These are phyloP conservation scores for Lasiosphaeria hispida DNA, from an alignment of 495 filamentous ascomycete genomes.

Conservation along the genomic window DNA sequence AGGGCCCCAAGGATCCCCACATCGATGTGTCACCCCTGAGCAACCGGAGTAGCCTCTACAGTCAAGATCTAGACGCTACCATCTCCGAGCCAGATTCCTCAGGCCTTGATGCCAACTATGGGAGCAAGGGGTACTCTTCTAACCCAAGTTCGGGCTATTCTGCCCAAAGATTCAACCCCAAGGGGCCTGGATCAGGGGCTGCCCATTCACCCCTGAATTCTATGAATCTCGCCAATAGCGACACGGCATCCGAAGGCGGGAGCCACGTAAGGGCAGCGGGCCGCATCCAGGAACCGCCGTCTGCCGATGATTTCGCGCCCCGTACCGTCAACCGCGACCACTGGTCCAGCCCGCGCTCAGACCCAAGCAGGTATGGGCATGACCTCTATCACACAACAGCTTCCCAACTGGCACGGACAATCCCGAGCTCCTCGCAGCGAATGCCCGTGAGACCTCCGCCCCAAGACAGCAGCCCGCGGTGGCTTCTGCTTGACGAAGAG, in stretches of 20 bases:
- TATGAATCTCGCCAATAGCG: neutral
- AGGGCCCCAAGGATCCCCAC: slow-evolving; percentile 1
- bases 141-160: slow-evolving; percentile 3
- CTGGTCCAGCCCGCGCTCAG: neutral
- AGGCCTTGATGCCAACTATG: neutral
- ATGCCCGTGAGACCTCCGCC: slow-evolving; percentile 7
- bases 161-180: neutral
- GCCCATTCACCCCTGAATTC: neutral
- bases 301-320: neutral
- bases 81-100: neutral
- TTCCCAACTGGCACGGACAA: slow-evolving; percentile 16
- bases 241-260: too few species aligned
- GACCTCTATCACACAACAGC: slow-evolving; percentile 27
- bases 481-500: neutral
- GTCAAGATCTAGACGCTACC: slow-evolving; percentile 4
- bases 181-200: neutral
- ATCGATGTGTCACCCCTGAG: slow-evolving; percentile 19
- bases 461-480: neutral
- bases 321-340: neutral
- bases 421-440: slow-evolving; percentile 1
- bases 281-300: neutral
- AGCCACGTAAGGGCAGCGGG: neutral
- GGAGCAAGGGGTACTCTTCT: slow-evolving; percentile 3
- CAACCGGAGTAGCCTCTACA: slow-evolving; percentile 18
- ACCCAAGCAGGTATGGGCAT: neutral